Conservation (phyloP, 2,329 filamentous ascomycete species). For the Calonectria multiphialidica region DNA sequence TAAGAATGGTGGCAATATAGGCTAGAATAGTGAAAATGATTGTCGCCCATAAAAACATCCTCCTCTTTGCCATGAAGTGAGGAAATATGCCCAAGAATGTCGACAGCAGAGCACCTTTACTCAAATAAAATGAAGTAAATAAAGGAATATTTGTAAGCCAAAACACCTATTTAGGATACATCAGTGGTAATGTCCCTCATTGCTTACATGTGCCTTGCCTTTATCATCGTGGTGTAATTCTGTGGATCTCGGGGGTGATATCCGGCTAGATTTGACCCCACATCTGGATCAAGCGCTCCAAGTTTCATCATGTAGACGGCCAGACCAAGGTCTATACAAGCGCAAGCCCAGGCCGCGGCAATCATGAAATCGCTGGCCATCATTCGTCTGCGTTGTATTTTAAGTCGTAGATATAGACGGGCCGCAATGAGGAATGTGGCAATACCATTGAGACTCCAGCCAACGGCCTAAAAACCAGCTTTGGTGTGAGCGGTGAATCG, state of each 20-base stretch:
- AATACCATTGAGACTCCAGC: background rate
- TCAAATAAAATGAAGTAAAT: background rate
- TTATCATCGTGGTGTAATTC: background rate
- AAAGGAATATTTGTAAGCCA: background rate
- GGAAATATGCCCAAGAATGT: background rate
- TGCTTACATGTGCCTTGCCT: background rate
- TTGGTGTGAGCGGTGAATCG: background rate
- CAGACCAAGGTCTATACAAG: background rate
- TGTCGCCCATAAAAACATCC: background rate
- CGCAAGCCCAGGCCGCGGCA: background rate
- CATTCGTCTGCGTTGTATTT: background rate
- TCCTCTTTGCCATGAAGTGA: background rate
- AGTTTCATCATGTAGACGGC: background rate
- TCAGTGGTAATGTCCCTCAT: background rate
- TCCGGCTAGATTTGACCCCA: background rate
- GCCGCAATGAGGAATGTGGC: background rate
- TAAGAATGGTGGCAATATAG: background rate
- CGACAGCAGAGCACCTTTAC: background rate
- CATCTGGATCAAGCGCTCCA: background rate
- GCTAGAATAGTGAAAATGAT: background rate
- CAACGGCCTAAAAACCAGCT: background rate
- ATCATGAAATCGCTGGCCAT: constrained; percentile 2
- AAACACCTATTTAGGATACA: background rate
- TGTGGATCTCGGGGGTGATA: background rate
- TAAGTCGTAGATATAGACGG: constrained; percentile 10